These are phyloP conservation scores for Wickerhamiella siamensis DNA, from an alignment of 805 yeast species.

Conservation along the genomic window DNA sequence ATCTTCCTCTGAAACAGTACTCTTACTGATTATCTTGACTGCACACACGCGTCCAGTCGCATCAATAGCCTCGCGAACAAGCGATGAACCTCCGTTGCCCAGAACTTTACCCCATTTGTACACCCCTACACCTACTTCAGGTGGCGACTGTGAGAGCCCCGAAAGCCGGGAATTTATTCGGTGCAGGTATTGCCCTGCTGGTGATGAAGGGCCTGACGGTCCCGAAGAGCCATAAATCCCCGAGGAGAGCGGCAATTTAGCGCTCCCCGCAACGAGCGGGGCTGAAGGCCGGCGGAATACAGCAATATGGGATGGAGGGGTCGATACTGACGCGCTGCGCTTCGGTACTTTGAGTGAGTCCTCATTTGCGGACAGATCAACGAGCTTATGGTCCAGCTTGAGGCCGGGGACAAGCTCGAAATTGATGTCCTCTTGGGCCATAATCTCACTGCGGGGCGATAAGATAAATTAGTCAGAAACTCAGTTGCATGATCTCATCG, in stretches of 20 bases:
- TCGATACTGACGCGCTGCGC: background rate
- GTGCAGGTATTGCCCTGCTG: conserved; percentile 3
- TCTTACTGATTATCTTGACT: conserved; percentile 39
- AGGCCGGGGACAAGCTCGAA: conserved; percentile 11
- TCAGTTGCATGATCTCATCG: background rate
- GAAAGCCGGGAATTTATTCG: conserved; percentile 7
- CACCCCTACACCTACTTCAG: background rate
- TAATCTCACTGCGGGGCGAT: background rate
- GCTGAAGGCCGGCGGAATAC: background rate
- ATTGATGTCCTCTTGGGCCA: background rate
- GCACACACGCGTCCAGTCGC: conserved; percentile 28
- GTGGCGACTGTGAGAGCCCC: background rate
- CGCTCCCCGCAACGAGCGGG: background rate
- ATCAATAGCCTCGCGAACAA: conserved; percentile 6
- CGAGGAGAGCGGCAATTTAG: background rate
- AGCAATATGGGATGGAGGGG: background rate
- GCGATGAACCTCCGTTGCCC: conserved; percentile 9
- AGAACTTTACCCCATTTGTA: conserved; percentile 8
- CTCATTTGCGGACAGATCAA: background rate
- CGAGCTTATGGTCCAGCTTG: conserved; percentile 2
- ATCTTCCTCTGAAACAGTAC: conserved; percentile 32
- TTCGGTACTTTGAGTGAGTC: background rate
- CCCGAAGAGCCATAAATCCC: background rate
- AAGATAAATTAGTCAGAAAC: background rate
- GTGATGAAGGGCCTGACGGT: conserved; percentile 3